A percentile compares a stretch with the other conserved stretches of the same genome.
Conservation (phyloP, 73 alveolate species). For the Tetrahymena borealis region DNA sequence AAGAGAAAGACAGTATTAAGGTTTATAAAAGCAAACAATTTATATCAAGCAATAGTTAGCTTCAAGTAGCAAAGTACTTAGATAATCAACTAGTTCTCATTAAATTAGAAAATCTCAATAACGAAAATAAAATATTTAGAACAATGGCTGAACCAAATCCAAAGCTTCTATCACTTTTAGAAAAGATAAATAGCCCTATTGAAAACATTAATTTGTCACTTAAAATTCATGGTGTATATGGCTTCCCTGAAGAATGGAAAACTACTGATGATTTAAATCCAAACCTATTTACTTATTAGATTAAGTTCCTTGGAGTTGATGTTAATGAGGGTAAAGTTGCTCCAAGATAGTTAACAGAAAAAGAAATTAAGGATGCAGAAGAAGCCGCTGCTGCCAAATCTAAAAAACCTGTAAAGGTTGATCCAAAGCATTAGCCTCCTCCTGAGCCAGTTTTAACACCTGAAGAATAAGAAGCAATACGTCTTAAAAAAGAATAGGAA, state of each 20-base stretch:
- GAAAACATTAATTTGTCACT: constrained; percentile 2
- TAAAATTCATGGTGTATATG: constrained; percentile 12
- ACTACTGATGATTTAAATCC: constrained; percentile 40
- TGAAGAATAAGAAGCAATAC: constrained; percentile 59
- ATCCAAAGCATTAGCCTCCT: constrained; percentile 35
- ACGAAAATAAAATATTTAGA: neutral
- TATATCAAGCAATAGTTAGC: neutral
- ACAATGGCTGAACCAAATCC: constrained; percentile 6
- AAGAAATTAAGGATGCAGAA: constrained; percentile 67
- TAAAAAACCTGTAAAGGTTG: constrained; percentile 50
- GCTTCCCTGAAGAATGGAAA: constrained; percentile 43
- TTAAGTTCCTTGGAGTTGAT: constrained; percentile 38
- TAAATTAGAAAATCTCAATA: too few relatives aligned
- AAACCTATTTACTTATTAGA: constrained; percentile 39
- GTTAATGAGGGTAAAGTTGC: constrained; percentile 49
- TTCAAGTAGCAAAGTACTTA: too few relatives aligned
- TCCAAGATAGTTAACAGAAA: constrained; percentile 65
- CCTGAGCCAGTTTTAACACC: constrained; percentile 52
- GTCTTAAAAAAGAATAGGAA: constrained; percentile 51
- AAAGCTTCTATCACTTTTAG: constrained; percentile 36
- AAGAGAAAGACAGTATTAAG: neutral
- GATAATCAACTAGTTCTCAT: too few relatives aligned
- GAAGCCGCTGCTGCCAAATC: constrained; percentile 59
- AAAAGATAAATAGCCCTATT: constrained; percentile 39
- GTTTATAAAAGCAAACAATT: neutral